phyloP scores from a whole-genome alignment of 2,329 filamentous ascomycete genomes.

The Aspergillus latus region DNA sequence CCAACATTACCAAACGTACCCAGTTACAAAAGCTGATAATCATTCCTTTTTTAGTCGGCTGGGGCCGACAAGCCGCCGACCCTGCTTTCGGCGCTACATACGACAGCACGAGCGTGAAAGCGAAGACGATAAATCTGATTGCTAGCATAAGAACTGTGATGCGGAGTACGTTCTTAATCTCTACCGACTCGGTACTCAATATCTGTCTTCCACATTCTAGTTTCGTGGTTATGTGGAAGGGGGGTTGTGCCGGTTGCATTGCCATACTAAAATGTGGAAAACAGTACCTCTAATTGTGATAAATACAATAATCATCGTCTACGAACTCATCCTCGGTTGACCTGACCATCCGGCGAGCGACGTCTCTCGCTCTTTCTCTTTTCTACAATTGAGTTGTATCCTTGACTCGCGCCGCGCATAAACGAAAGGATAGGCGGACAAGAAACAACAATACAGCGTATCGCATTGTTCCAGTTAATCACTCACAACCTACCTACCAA shows the following conservation, averaged over 20 bases:
- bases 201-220: too few species aligned
- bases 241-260: background rate
- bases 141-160: slow-evolving; percentile 87
- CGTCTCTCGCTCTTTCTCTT: background rate
- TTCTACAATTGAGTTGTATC: background rate
- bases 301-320: slow-evolving; percentile 79
- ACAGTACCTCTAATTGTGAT: slow-evolving; percentile 80
- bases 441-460: background rate
- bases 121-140: slow-evolving; percentile 84
- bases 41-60: slow-evolving; percentile 65
- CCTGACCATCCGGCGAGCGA: background rate
- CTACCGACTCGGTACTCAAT: background rate
- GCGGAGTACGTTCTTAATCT: slow-evolving; percentile 67
- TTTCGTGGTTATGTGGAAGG: too few species aligned
- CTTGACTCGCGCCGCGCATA: too few species aligned
- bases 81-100: slow-evolving; percentile 72
- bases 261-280: background rate
- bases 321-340: slow-evolving; percentile 75
- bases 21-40: slow-evolving; percentile 12
- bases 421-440: background rate
- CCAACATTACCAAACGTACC: background rate
- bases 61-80: slow-evolving; percentile 64
- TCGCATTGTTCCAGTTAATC: background rate
- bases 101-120: slow-evolving; percentile 76
- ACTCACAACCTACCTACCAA: background rate